Evolutionary conservation across 2,329 filamentous ascomycete species (phyloP).

Genomic region (Fusarium camptoceras): DNA sequence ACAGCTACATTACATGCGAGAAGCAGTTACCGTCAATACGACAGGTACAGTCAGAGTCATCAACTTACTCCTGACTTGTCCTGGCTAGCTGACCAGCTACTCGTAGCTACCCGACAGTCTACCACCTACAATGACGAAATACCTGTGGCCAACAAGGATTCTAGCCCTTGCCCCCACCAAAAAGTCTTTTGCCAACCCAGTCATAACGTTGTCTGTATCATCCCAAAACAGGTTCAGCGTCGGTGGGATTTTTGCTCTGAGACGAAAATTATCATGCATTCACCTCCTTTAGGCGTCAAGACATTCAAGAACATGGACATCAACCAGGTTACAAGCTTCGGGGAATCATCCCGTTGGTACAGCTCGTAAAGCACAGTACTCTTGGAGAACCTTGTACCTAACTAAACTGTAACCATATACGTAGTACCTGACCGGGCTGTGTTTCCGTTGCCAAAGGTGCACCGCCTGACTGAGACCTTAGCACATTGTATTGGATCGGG

Average conservation of each 20-base stretch:
- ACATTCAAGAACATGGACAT: neutral
- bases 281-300: constrained; percentile 23
- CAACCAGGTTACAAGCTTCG: constrained; percentile 7
- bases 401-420: constrained; percentile 8
- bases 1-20: neutral
- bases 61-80: neutral
- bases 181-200: constrained; percentile 21
- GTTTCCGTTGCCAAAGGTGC: constrained; percentile 6
- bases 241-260: constrained; percentile 24
- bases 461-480: constrained; percentile 39
- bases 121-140: constrained; percentile 42
- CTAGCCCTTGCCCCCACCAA: constrained; percentile 41
- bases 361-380: neutral
- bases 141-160: constrained; percentile 40
- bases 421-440: constrained; percentile 2
- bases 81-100: neutral
- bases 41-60: neutral
- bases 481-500: constrained; percentile 38
- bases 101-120: neutral
- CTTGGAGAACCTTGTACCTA: constrained; percentile 13
- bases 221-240: constrained; percentile 29
- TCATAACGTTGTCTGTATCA: neutral
- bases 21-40: neutral
- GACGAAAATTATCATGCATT: constrained; percentile 24
- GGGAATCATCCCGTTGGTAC: constrained; percentile 5